Evolutionary conservation across 176 grass and related monocot species (phyloP), one percentile per base, ranked within the genome.

Genomic region (Panicum miliaceum): DNA sequence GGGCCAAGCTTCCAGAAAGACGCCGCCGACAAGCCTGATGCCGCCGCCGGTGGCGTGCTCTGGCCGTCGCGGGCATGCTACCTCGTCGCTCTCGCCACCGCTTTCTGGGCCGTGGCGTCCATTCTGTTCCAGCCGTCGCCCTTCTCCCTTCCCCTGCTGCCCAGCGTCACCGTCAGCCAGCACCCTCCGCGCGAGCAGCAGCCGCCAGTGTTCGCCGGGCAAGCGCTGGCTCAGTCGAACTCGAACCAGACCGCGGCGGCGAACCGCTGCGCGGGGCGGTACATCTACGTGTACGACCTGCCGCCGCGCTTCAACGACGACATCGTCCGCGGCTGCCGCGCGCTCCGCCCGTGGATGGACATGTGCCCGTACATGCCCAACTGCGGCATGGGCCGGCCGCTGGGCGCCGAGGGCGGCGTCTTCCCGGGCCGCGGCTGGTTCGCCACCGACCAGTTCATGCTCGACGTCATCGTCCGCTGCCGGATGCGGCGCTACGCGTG

Each of bases 401-500:
- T 91, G 19, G 37, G 22, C n/a, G 75, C 62, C 26, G 25, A 32
- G 0, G 72, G 58, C 7, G 89, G 81, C 6, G 86, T 80, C 54
- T 92, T 93, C 79, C 86, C 86, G 9, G 84, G 71, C 15, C 90
- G 86, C 7, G 91, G 94, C 22, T 96, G 91, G 89, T 92, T 94
- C 38, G 66, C 78, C 78, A 91, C 90, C 47, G 90, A 98, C 87
- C 92, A 98, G 84, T 94, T 83, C 77, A 93, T 87, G 68, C 88
- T 98, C 16, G 92, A 74, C 48, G 73, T 98, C 12, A 90, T 98
- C 85, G 91, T 93, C 91, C 88, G 86, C 32, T 87, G 82, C 20
- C 82, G 92, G 61, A 91, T 98, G 85, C 62, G 71, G 42, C 87
- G 85, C 5, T 90, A 95, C 51, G 85, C 77, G 12, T 98, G 95